Conservation (phyloP, 495 filamentous ascomycete species). For the Lasiosphaeria miniovina region DNA sequence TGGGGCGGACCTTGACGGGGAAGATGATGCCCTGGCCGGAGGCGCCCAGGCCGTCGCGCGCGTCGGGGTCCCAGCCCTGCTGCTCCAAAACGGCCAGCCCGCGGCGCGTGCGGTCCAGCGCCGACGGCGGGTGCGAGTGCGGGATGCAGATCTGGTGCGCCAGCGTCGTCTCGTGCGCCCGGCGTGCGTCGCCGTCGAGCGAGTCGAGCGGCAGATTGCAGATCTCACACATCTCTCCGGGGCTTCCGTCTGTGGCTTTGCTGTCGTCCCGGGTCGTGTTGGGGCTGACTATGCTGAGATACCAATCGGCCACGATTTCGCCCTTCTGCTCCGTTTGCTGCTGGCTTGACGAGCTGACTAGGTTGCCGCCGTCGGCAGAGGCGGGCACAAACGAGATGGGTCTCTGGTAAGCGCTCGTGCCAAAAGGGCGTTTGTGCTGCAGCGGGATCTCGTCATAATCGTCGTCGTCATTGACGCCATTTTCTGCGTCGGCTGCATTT, state of each 20-base stretch:
- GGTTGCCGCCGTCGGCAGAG: constrained; percentile 40
- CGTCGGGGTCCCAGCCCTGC: constrained; percentile 88
- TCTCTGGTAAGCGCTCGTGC: constrained; percentile 72
- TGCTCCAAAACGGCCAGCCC: constrained; percentile 72
- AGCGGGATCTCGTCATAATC: constrained; percentile 62
- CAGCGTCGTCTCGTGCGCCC: constrained; percentile 65
- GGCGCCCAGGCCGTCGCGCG: constrained; percentile 67
- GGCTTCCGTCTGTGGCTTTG: constrained; percentile 9
- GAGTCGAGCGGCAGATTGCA: constrained; percentile 9
- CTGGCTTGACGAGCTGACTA: constrained; percentile 37
- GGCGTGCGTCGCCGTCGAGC: constrained; percentile 9
- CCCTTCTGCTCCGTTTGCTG: constrained; percentile 18
- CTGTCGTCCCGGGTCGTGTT: constrained; percentile 19
- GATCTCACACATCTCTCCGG: constrained; percentile 6
- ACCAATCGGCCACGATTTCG: constrained; percentile 57
- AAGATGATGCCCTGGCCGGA: constrained; percentile 68
- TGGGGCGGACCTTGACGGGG: constrained; percentile 70
- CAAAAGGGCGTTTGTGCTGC: constrained; percentile 72
- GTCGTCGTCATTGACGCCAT: constrained; percentile 22
- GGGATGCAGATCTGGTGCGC: constrained; percentile 77
- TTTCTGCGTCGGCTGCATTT: neutral
- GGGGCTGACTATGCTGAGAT: constrained; percentile 68
- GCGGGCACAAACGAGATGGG: constrained; percentile 79
- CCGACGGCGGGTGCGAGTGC: constrained; percentile 82
- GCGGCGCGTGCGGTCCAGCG: constrained; percentile 72